Evolutionary conservation across 148 eudicot genomes (phyloP).

Genomic region (Rhododendron ovatum): DNA sequence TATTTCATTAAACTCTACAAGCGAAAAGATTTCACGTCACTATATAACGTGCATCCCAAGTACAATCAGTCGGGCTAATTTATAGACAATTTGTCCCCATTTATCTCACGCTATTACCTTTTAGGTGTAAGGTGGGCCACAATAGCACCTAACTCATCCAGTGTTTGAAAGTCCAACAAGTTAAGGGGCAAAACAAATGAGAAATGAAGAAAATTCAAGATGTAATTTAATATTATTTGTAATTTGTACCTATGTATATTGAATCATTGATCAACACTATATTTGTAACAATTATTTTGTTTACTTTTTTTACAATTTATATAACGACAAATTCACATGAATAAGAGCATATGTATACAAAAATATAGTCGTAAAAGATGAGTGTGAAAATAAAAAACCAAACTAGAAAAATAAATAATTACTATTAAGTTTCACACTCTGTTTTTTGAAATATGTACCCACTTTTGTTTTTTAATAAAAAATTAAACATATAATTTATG

Average conservation of each 20-base stretch:
- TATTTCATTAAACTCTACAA: background rate
- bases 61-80: background rate
- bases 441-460: too few relatives aligned
- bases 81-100: background rate
- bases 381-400: background rate
- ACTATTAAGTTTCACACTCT: background rate
- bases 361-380: background rate
- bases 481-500: too few relatives aligned
- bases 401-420: background rate
- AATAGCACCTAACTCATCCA: background rate
- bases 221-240: too few relatives aligned
- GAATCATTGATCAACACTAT: too few relatives aligned
- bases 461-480: too few relatives aligned
- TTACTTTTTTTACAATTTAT: too few relatives aligned
- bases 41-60: background rate
- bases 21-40: background rate
- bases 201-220: background rate
- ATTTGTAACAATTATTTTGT: too few relatives aligned
- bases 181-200: background rate
- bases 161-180: background rate
- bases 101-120: background rate
- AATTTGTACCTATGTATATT: too few relatives aligned
- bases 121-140: background rate
- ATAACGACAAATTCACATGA: too few relatives aligned
- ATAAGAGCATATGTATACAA: background rate